Conservation (phyloP, 2,329 filamentous ascomycete genomes). For the Aspergillus candidus region DNA sequence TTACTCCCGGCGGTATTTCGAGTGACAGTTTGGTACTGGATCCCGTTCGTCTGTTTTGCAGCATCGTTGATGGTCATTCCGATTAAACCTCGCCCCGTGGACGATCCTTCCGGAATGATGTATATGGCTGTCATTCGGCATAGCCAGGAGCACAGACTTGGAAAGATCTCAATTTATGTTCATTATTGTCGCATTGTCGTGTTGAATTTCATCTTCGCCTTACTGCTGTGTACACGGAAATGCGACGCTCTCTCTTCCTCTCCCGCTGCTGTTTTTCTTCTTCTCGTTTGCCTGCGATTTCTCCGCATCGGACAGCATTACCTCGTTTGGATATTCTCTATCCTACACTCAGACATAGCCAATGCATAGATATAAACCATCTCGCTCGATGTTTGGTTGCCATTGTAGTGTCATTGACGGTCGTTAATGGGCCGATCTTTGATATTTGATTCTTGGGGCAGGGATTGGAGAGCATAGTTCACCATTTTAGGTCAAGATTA, state of each 20-base stretch:
- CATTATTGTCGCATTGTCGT: constrained; percentile 10
- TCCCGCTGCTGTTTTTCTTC: constrained; percentile 4
- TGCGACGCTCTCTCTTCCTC: constrained; percentile 5
- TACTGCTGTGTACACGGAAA: constrained; percentile 11
- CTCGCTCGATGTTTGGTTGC: too few species aligned
- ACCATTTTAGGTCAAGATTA: too few species aligned
- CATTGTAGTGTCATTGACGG: too few species aligned
- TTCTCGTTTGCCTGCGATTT: neutral
- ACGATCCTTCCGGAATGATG: constrained; percentile 9
- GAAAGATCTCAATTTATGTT: constrained; percentile 23
- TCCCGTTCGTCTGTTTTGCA: neutral
- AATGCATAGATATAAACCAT: too few species aligned
- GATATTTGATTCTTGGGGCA: too few species aligned
- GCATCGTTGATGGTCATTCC: constrained; percentile 4
- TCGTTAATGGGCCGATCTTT: too few species aligned
- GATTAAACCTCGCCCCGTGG: constrained; percentile 7
- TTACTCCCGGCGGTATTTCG: too few species aligned
- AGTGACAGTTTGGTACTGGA: too few species aligned
- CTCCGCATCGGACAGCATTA: constrained; percentile 10
- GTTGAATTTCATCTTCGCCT: constrained; percentile 9
- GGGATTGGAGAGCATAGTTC: too few species aligned
- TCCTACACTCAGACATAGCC: too few species aligned
- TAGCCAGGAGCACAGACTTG: constrained; percentile 25
- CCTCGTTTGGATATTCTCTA: constrained; percentile 18
- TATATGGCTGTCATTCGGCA: constrained; percentile 21